phyloP scores from a whole-genome alignment of 176 grass and related monocot species.

The Phoenix roebelenii region DNA sequence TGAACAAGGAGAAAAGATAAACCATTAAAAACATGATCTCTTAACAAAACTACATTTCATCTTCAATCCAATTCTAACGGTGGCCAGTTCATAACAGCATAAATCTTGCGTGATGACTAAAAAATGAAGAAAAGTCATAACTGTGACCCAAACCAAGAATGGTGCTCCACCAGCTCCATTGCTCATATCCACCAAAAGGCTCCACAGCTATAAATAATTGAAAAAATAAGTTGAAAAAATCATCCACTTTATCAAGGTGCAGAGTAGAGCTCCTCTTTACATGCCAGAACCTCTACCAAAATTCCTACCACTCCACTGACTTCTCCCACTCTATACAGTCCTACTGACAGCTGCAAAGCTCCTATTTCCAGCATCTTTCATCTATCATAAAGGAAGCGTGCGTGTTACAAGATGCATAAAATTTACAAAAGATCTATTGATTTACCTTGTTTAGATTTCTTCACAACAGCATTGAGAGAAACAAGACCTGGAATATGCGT shows the following conservation, averaged over 20 bases:
- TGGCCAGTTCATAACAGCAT: not conserved
- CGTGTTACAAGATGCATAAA: slow-evolving; percentile 5
- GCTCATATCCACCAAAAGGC: slow-evolving; percentile 14
- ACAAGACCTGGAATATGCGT: slow-evolving; percentile 6
- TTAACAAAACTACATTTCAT: not conserved
- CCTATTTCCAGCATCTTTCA: slow-evolving; percentile 18
- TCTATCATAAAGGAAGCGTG: slow-evolving; percentile 21
- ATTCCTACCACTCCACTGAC: slow-evolving; percentile 7
- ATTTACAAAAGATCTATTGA: slow-evolving; percentile 13
- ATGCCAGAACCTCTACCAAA: slow-evolving; percentile 22
- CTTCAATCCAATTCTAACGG: not conserved
- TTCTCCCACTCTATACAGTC: slow-evolving; percentile 21
- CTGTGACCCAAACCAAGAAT: slow-evolving; percentile 21
- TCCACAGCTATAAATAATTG: slow-evolving; percentile 19
- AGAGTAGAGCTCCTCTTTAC: slow-evolving; percentile 10
- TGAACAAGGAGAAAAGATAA: slow-evolving; percentile 2
- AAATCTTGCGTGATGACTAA: not conserved
- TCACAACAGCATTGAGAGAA: not conserved
- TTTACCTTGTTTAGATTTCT: slow-evolving; percentile 13
- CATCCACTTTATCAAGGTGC: slow-evolving; percentile 5
- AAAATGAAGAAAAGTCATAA: slow-evolving; percentile 11
- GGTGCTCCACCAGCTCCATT: slow-evolving; percentile 24
- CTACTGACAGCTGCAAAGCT: slow-evolving; percentile 21
- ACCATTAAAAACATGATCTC: not conserved
- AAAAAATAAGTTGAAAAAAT: slow-evolving; percentile 8